These are phyloP conservation scores for Rhodotorula sphaerocarpa DNA, from an alignment of 768 basidiomycete species.

Conservation along the genomic window DNA sequence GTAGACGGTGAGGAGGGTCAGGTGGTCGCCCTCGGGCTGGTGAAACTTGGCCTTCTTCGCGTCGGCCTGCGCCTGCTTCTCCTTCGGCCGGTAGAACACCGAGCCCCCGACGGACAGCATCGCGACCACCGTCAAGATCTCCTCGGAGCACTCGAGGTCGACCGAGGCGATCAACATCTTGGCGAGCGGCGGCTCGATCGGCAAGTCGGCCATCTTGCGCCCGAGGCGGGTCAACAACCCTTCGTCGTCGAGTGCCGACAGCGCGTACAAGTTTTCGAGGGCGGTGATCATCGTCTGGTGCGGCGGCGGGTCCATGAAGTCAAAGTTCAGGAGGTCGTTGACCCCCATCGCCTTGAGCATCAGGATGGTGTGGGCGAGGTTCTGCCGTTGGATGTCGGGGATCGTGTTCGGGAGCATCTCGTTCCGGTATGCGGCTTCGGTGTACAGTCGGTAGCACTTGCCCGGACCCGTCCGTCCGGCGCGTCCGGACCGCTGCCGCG, in stretches of 20 bases:
- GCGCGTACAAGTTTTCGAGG: slow-evolving; percentile 82
- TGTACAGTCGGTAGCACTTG: slow-evolving; percentile 95
- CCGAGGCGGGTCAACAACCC: slow-evolving; percentile 87
- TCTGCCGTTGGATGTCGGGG: slow-evolving; percentile 94
- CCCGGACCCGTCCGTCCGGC: slow-evolving; percentile 97
- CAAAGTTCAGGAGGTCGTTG: slow-evolving; percentile 93
- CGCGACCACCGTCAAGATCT: slow-evolving; percentile 91
- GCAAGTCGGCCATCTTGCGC: slow-evolving; percentile 96
- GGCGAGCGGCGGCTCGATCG: slow-evolving; percentile 88
- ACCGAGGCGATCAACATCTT: slow-evolving; percentile 99
- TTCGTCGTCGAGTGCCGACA: slow-evolving; percentile 94
- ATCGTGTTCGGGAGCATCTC: slow-evolving; percentile 98
- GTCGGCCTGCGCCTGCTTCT: slow-evolving; percentile 98
- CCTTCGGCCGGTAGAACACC: slow-evolving; percentile 98
- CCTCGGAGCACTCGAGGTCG: slow-evolving; percentile 94
- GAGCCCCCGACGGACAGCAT: slow-evolving; percentile 88
- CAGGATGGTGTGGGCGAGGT: slow-evolving; percentile 82
- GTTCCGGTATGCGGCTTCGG: slow-evolving; percentile 94
- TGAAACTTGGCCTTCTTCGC: slow-evolving; percentile 99
- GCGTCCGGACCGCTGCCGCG: slow-evolving; percentile 87
- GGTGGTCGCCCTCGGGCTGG: slow-evolving; percentile 93
- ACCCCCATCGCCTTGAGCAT: slow-evolving; percentile 92
- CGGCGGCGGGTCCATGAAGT: slow-evolving; percentile 99
- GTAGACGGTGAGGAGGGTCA: slow-evolving; percentile 86
- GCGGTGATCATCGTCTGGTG: slow-evolving; percentile 95